Percentiles rank a stretch among this genome's conserved stretches.
These are phyloP conservation scores for Saccharomyces hybrid DNA, from an alignment of 1,139 yeast species.

Conservation along the genomic window DNA sequence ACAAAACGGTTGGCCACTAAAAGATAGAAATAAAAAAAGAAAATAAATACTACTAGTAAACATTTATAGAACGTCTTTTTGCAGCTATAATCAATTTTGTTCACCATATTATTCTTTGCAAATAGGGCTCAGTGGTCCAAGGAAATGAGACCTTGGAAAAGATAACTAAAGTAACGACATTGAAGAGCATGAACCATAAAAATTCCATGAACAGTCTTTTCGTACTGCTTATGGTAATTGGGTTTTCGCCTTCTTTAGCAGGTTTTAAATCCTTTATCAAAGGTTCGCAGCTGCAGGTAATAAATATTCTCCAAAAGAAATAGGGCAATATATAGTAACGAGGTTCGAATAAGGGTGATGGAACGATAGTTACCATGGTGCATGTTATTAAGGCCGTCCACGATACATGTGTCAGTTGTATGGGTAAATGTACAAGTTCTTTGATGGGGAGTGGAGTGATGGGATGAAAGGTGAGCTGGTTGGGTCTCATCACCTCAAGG, in stretches of 20 bases:
- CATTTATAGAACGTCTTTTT: background rate
- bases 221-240: slow-evolving; percentile 24
- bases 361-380: slow-evolving; percentile 55
- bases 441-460: slow-evolving; percentile 33
- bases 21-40: background rate
- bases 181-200: slow-evolving; percentile 51
- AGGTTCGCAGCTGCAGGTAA: slow-evolving; percentile 38
- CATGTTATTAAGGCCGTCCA: slow-evolving; percentile 47
- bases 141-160: slow-evolving; percentile 56
- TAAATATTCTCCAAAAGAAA: slow-evolving; percentile 60
- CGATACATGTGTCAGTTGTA: slow-evolving; percentile 37
- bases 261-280: slow-evolving; percentile 20
- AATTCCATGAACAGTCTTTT: slow-evolving; percentile 47
- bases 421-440: slow-evolving; percentile 31
- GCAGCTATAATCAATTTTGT: background rate
- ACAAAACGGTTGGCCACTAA: background rate
- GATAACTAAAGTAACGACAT: slow-evolving; percentile 44
- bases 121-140: slow-evolving; percentile 56
- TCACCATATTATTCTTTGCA: slow-evolving; percentile 87
- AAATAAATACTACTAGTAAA: background rate
- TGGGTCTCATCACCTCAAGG: slow-evolving; percentile 33
- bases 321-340: slow-evolving; percentile 83
- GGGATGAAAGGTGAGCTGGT: slow-evolving; percentile 32
- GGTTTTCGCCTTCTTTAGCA: slow-evolving; percentile 13
- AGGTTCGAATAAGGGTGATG: slow-evolving; percentile 91